Conservation (phyloP, 108 stramenopile genomes). For the Nitzschia sp. region DNA sequence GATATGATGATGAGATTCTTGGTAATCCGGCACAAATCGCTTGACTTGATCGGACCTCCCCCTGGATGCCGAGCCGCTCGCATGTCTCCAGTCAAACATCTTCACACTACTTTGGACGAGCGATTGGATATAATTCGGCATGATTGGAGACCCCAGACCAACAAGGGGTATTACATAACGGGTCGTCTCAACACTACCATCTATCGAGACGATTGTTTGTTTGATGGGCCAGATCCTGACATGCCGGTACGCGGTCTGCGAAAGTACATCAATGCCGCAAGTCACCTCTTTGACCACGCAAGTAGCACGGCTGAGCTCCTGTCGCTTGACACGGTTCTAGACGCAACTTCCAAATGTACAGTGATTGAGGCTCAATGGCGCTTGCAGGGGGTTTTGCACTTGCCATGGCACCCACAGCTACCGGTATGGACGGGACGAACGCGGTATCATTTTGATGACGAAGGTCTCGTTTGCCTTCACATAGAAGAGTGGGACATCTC, state of each 20-base stretch:
- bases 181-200: constrained; percentile 72
- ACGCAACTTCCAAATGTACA: too few relatives aligned
- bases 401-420: constrained; percentile 79
- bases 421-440: constrained; percentile 67
- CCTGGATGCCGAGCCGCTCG: constrained; percentile 28
- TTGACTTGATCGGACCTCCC: constrained; percentile 41
- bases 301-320: constrained; percentile 57
- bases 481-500: constrained; percentile 83
- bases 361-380: constrained; percentile 57
- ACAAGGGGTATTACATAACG: constrained; percentile 88
- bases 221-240: constrained; percentile 87
- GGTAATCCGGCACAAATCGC: constrained; percentile 72
- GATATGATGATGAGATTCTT: constrained; percentile 64
- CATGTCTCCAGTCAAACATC: constrained; percentile 8
- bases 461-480: constrained; percentile 57
- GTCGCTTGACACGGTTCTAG: constrained; percentile 21
- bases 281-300: constrained; percentile 67
- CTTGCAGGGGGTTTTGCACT: constrained; percentile 58
- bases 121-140: constrained; percentile 26
- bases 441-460: constrained; percentile 67
- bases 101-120: constrained; percentile 1
- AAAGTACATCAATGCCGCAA: constrained; percentile 80
- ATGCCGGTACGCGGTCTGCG: constrained; percentile 85
- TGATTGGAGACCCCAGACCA: constrained; percentile 44
- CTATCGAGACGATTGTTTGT: constrained; percentile 81